phyloP scores from a whole-genome alignment of 192 early-diverging fungal species.

The Backusella tuberculispora region DNA sequence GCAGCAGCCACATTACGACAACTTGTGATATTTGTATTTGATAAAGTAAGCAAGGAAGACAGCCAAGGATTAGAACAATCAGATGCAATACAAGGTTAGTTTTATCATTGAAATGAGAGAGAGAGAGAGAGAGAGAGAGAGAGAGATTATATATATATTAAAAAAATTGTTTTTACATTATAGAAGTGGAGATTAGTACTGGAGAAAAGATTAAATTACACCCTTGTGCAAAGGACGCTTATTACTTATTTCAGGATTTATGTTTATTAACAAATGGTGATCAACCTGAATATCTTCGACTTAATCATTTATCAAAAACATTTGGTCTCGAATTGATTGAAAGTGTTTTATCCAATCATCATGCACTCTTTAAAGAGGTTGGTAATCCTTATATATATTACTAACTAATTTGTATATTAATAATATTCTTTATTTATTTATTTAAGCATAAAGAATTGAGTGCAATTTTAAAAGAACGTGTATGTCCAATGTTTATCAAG shows the following conservation, averaged over 20 bases:
- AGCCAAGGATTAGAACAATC: conserved; percentile 26
- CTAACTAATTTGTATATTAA: neutral
- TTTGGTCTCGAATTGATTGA: conserved; percentile 95
- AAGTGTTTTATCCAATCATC: conserved; percentile 81
- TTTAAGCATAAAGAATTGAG: conserved; percentile 73
- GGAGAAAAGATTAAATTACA: conserved; percentile 45
- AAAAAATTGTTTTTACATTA: too few species aligned
- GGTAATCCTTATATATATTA: neutral
- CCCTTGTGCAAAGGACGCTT: conserved; percentile 81
- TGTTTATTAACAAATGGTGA: conserved; percentile 78
- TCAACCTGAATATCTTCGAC: conserved; percentile 62
- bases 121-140: neutral
- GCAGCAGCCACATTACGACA: conserved; percentile 87
- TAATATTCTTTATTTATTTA: neutral
- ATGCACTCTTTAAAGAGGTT: conserved; percentile 74
- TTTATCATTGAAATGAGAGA: neutral
- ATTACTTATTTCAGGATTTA: conserved; percentile 87
- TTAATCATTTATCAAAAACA: conserved; percentile 60
- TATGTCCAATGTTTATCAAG: conserved; percentile 90
- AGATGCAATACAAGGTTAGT: conserved; percentile 26
- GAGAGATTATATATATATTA: neutral
- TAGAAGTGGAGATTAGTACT: conserved; percentile 22
- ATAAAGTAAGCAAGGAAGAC: conserved; percentile 77
- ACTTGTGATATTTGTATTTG: conserved; percentile 83
- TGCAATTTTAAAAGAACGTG: conserved; percentile 72